Evolutionary conservation across 768 basidiomycete genomes (phyloP), one percentile per base, ranked within the genome.

Genomic region (Termitomyces sp.): DNA sequence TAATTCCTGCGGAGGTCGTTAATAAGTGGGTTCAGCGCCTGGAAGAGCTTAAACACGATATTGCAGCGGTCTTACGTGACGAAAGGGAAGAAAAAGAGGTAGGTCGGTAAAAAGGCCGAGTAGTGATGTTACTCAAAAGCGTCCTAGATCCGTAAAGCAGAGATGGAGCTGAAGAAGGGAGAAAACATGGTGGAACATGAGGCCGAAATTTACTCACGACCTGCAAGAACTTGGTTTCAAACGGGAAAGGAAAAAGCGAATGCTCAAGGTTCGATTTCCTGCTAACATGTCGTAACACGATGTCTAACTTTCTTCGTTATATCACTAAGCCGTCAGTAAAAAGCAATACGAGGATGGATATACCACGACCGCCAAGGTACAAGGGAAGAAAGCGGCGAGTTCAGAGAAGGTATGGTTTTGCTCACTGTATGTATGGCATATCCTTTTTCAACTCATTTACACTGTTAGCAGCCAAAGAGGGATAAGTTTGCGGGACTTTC

Each of bases 181-280:
- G 85, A 96, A 75, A 99, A 99, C 72, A 87, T 98, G 82, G 85
- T 98, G 53, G 90, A 97, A 71, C 94, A 98, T 65, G 84, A 92
- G 73, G 85, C 81, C 12, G 96, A 98, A 76, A 99, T 99, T 66
- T 92, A 87, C 73, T 89, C 92, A 22, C 81, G 96, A 60, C 97
- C 97, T 6, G 94, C 94, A 18, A 84, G 96, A 67, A 98, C 95
- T n/a, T 99, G 97, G 97, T 99, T 99, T 82, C 97, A 98, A 76
- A 86, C 82, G 9, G 79, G 81, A 59, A 91, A 89, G 72, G 94
- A 97, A 68, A 98, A 91, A 77, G 74, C 80, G 63, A 85, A 83
- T 62, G 83, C 94, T 5, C 85, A 89, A 85, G 89, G 95, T 96
- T 63, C 45, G 72, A 59, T 18, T 20, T 28, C 55, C 28, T 39